phyloP scores from a whole-genome alignment of 192 early-diverging fungal genomes.

The Martensiomyces pterosporus region DNA sequence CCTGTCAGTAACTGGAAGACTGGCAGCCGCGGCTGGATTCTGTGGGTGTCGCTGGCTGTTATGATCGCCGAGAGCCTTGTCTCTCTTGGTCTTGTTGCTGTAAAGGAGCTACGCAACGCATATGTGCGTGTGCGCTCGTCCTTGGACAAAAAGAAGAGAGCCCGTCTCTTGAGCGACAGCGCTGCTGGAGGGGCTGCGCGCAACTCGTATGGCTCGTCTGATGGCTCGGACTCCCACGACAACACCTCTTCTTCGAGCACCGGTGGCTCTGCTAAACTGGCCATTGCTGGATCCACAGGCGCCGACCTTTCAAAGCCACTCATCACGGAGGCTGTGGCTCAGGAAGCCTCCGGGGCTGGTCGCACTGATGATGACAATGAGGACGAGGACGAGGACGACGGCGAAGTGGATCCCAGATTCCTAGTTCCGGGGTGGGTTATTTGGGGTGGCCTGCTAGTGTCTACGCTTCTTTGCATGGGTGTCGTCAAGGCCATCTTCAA shows the following conservation, averaged over 20 bases:
- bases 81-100: conserved; percentile 54
- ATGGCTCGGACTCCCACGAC: too few species aligned
- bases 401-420: conserved; percentile 41
- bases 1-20: conserved; percentile 64
- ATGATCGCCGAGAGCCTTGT: conserved; percentile 73
- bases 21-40: conserved; percentile 71
- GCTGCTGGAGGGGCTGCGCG: too few species aligned
- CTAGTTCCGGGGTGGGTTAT: conserved; percentile 63
- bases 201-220: background rate
- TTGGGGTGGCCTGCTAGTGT: conserved; percentile 60
- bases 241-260: too few species aligned
- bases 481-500: conserved; percentile 65
- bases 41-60: conserved; percentile 74
- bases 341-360: too few species aligned
- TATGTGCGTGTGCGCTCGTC: conserved; percentile 6
- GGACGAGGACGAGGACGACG: conserved; percentile 3
- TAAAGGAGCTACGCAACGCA: conserved; percentile 34
- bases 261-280: too few species aligned
- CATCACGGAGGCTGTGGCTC: background rate
- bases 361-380: background rate
- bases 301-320: background rate
- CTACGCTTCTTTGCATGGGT: conserved; percentile 57
- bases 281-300: background rate
- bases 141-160: background rate
- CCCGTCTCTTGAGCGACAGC: background rate